A percentile compares a stretch with the other conserved stretches of the same genome.
Evolutionary conservation across 495 filamentous ascomycete species (phyloP).

Genomic region (Aspergillus wentii): DNA sequence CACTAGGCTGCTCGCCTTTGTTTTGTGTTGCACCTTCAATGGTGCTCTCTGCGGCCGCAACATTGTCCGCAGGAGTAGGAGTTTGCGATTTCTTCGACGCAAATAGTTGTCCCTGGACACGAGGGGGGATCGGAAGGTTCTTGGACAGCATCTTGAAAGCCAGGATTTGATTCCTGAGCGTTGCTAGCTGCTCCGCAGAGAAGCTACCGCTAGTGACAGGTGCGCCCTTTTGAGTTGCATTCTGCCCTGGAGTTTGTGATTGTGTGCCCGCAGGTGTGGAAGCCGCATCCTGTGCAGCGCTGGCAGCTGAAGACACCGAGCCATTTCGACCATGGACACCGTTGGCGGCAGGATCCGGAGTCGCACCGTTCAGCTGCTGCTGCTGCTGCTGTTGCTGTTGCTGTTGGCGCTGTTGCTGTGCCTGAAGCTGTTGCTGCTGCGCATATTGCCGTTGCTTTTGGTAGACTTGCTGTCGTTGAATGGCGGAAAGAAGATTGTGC

Average conservation of each 20-base stretch:
- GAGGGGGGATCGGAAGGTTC: conserved; percentile 69
- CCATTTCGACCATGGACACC: conserved; percentile 45
- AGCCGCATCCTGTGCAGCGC: conserved; percentile 21
- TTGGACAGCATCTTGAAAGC: conserved; percentile 80
- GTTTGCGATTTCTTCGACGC: conserved; percentile 62
- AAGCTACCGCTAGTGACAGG: conserved; percentile 51
- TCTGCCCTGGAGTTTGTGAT: conserved; percentile 22
- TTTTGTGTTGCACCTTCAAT: conserved; percentile 44
- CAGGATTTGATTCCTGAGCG: conserved; percentile 70
- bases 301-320: conserved; percentile 40
- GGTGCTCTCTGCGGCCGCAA: conserved; percentile 47
- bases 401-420: conserved; percentile 36
- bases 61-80: conserved; percentile 51
- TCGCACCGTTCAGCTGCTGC: conserved; percentile 44
- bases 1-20: conserved; percentile 27
- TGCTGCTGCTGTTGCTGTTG: conserved; percentile 34
- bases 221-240: conserved; percentile 18
- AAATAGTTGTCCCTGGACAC: conserved; percentile 71
- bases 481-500: conserved; percentile 56
- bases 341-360: conserved; percentile 31
- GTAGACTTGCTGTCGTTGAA: conserved; percentile 57
- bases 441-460: conserved; percentile 41
- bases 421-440: conserved; percentile 43
- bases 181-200: conserved; percentile 62
- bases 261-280: conserved; percentile 22